These are phyloP conservation scores for Dioscorea alata DNA, from an alignment of 106 monocot species.

Conservation along the genomic window DNA sequence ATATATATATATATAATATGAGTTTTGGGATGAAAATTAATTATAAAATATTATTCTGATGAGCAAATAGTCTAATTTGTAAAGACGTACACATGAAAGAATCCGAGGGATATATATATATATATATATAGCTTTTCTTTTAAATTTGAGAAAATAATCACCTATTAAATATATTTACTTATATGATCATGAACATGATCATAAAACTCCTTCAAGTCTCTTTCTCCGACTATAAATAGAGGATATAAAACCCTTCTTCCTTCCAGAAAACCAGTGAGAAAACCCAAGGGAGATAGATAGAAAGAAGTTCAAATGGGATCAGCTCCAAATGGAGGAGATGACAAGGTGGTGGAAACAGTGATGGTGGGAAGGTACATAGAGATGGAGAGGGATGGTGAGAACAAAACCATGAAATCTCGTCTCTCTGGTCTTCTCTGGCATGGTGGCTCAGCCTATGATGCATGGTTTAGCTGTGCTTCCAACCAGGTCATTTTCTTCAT, in stretches of 20 bases:
- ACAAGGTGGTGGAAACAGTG: constrained; percentile 57
- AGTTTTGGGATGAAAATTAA: no score
- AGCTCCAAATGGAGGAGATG: constrained; percentile 22
- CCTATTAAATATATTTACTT: no score
- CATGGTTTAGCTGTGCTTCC: constrained; percentile 81
- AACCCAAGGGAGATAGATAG: constrained; percentile 1
- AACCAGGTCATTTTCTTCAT: constrained; percentile 41
- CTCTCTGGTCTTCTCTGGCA: constrained; percentile 68
- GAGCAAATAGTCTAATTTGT: no score
- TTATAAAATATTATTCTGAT: no score
- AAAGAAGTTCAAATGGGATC: constrained; percentile 10
- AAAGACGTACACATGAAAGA: no score
- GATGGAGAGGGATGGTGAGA: constrained; percentile 58
- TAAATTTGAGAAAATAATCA: no score
- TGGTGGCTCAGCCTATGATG: constrained; percentile 72
- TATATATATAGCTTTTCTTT: neutral
- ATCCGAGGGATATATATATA: neutral
- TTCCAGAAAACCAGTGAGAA: neutral
- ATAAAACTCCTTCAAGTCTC: no score
- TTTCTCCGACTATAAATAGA: no score
- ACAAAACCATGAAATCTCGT: constrained; percentile 39
- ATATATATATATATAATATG: no score
- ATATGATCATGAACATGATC: no score
- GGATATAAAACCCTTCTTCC: neutral
- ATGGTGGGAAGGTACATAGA: constrained; percentile 60